Evolutionary conservation across 2,329 filamentous ascomycete genomes (phyloP).

Genomic region (Cytospora piceae): DNA sequence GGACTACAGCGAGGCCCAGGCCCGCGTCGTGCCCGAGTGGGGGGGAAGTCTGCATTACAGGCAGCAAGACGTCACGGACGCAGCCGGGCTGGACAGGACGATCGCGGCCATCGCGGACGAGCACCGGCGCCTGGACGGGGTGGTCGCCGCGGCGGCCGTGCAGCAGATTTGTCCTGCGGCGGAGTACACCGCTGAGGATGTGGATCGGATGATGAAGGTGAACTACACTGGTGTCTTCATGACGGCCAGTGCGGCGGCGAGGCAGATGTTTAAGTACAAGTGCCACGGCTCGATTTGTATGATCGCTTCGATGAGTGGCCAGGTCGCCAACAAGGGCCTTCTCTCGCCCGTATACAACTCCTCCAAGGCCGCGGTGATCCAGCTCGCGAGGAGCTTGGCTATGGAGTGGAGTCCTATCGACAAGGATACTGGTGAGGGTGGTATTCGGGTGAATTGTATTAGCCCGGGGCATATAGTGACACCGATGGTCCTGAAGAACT

Average conservation of each 20-base stretch:
- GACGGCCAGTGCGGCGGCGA: conserved; percentile 72
- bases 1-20: conserved; percentile 64
- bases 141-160: conserved; percentile 69
- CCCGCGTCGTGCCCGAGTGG: conserved; percentile 64
- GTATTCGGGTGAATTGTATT: conserved; percentile 71
- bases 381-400: conserved; percentile 65
- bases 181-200: conserved; percentile 62
- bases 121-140: conserved; percentile 67
- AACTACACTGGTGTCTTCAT: conserved; percentile 72
- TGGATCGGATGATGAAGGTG: conserved; percentile 68
- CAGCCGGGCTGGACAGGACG: conserved; percentile 58
- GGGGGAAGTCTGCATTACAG: conserved; percentile 68
- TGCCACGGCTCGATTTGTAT: conserved; percentile 59
- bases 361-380: conserved; percentile 67
- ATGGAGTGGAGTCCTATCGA: conserved; percentile 61
- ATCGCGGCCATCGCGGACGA: conserved; percentile 63
- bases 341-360: conserved; percentile 70
- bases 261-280: conserved; percentile 60
- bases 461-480: conserved; percentile 71
- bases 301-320: conserved; percentile 60
- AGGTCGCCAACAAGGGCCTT: conserved; percentile 60
- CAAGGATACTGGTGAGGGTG: conserved; percentile 46
- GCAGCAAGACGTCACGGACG: conserved; percentile 69
- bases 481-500: conserved; percentile 73
- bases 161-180: conserved; percentile 71